Base-by-base conservation (phyloP, 352 stramenopile genomes). In the Globisporangium solare region DNA sequence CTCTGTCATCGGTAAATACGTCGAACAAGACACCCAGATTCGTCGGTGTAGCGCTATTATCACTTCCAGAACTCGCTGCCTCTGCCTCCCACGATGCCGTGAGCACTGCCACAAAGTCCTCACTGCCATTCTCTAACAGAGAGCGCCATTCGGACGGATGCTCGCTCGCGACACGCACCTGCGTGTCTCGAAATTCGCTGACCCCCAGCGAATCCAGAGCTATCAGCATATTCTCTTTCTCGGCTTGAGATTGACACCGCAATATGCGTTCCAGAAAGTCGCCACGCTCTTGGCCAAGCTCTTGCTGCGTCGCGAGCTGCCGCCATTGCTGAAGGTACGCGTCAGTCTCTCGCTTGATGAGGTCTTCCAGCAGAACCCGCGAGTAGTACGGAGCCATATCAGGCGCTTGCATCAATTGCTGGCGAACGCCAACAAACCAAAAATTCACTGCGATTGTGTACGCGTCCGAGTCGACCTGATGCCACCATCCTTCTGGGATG, bases 401-500 rank as follows among this genome's bases (percentile, higher is more conserved):
- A 31, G 70, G 58, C 27, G 84, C 60, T 18, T 54, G 31, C 11
- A 79, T 60, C 12, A 94, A 66, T 48, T 74, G 60, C 24, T 84
- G 62, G 40, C 84, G 73, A 13, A 87, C 35, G 8, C 83, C 83
- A 61, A 88, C 68, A 54, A 84, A 92, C 85, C 85, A 94, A 53
- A 80, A 93, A 62, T 94, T 94, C 47, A 91, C 57, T 7, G 83
- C 85, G 50, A 94, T 83, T 0, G 82, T 92, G 58, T 75, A 87
- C 22, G 73, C 61, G 20, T 86, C 77, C 31, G 82, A 88, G 55
- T 88, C 77, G 13, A 94, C 83, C 60, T 90, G 81, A 55, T 94
- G 85, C 85, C 85, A 94, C 85, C 85, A 94, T 6, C 85, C 85
- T 54, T 94, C 85, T 0, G 85, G 85, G 22, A 94, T 92, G 46